Evolutionary conservation across 805 yeast genomes (phyloP), one percentile per base, ranked within the genome.

Genomic region (Yarrowia divulgata): DNA sequence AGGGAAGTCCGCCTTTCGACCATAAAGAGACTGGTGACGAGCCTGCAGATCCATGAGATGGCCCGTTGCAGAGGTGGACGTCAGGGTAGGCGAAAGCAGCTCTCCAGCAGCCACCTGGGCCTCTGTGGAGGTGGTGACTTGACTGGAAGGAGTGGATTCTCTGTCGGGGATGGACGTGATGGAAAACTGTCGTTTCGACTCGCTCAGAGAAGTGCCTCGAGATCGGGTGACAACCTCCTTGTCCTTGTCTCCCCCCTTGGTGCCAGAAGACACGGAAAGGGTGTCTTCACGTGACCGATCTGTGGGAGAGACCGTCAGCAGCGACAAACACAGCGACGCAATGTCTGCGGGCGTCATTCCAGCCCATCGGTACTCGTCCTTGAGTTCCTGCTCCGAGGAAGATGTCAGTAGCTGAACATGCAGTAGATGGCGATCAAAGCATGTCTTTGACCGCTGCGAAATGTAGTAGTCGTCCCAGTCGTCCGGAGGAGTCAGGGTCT

Each of bases 381-480:
- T 43, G 40, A 82, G 75, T 69, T 83, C 84, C 32, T 77, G 74
- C 32, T 77, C 79, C 8, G 78, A 71, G 0, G 80, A 76, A 16
- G 77, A 75, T 12, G 81, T 70, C 46, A 86, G 77, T 14, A 81
- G 70, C 55, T 83, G 80, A 0, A 88, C 88, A 72, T 88, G 90
- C 8, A 85, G 70, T 50, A 79, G 72, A 73, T 83, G 82, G 10
- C 79, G 74, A 23, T 75, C 74, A 16, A 81, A 75, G 18, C 80
- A 66, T 1, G 72, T 54, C 45, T 74, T 76, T 7, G 82, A 74
- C 35, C 72, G 71, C 10, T 72, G 69, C 10, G 75, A 73, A 60
- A 82, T 75, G 70, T 75, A 75, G 72, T 78, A 74, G 68, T 82
- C 72, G 70, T 80, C 75, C 79, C 78, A 75, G 73, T 75, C 74